These are phyloP conservation scores for Helichrysum umbraculigerum DNA, from an alignment of 129 eudicot genomes.

Conservation along the genomic window DNA sequence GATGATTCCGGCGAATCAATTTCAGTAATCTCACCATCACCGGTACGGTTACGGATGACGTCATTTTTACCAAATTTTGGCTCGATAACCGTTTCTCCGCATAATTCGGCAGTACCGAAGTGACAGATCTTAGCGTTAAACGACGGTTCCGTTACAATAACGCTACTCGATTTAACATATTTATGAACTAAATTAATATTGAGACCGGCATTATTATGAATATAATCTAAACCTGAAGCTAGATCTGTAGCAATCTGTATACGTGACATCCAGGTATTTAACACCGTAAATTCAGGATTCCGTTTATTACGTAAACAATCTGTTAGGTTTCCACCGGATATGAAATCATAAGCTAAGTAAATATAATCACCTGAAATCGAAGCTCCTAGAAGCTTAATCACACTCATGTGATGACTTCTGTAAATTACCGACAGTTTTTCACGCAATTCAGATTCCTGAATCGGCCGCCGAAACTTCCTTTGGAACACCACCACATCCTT, in stretches of 20 bases:
- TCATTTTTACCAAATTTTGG: constrained; percentile 2
- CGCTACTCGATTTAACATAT: constrained; percentile 76
- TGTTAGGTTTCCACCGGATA: constrained; percentile 55
- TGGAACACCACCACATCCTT: constrained; percentile 62
- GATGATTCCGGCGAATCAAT: constrained; percentile 14
- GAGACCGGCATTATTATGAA: constrained; percentile 71
- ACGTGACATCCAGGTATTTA: constrained; percentile 81
- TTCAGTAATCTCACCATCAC: constrained; percentile 25
- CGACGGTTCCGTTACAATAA: constrained; percentile 84
- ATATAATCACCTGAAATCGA: constrained; percentile 60
- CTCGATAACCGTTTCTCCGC: constrained; percentile 62
- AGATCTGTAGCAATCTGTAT: constrained; percentile 78
- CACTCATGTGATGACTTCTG: constrained; percentile 61
- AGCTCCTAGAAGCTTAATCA: constrained; percentile 71
- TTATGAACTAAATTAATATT: constrained; percentile 61
- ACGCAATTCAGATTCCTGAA: constrained; percentile 40
- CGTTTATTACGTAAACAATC: constrained; percentile 67
- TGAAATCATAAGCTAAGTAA: constrained; percentile 72
- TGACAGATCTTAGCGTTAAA: constrained; percentile 79
- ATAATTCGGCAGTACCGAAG: constrained; percentile 89
- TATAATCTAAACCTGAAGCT: constrained; percentile 81
- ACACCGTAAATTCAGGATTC: constrained; percentile 70
- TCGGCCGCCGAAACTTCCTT: constrained; percentile 54
- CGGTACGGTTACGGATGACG: background rate
- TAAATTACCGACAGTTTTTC: constrained; percentile 60